phyloP scores from a whole-genome alignment of 495 filamentous ascomycete species.

The Xylaria castorea region DNA sequence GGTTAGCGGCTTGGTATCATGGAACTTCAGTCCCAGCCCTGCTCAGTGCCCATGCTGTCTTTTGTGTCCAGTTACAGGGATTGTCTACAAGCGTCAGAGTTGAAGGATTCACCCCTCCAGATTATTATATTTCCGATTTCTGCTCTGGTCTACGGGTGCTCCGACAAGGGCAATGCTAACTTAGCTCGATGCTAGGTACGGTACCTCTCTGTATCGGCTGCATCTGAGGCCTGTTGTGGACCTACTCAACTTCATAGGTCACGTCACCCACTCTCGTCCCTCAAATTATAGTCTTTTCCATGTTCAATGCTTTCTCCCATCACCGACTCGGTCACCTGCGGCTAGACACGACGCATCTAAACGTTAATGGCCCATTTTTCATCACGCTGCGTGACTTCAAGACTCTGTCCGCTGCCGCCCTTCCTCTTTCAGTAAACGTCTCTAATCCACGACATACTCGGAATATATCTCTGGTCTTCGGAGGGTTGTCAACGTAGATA shows the following conservation, averaged over 20 bases:
- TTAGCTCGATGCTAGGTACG: conserved; percentile 28
- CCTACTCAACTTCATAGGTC: conserved; percentile 27
- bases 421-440: conserved; percentile 35
- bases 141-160: conserved; percentile 22
- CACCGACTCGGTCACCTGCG: conserved; percentile 34
- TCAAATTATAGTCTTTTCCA: conserved; percentile 24
- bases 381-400: conserved; percentile 28
- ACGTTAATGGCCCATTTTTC: conserved; percentile 28
- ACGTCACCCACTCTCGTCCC: conserved; percentile 28
- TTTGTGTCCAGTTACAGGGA: conserved; percentile 28
- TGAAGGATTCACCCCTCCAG: conserved; percentile 47
- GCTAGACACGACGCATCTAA: conserved; percentile 26
- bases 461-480: conserved; percentile 13
- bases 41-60: conserved; percentile 25
- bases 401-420: conserved; percentile 28
- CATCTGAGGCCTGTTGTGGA: conserved; percentile 22
- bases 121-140: conserved; percentile 34
- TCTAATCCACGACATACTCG: conserved; percentile 27
- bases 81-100: conserved; percentile 30
- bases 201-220: conserved; percentile 18
- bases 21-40: conserved; percentile 34
- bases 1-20: conserved; percentile 32
- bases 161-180: conserved; percentile 25
- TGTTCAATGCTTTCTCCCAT: conserved; percentile 34
- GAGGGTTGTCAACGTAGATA: conserved; percentile 28